Conservation (phyloP, 768 basidiomycete genomes). For the Psilocybe subaeruginosa region DNA sequence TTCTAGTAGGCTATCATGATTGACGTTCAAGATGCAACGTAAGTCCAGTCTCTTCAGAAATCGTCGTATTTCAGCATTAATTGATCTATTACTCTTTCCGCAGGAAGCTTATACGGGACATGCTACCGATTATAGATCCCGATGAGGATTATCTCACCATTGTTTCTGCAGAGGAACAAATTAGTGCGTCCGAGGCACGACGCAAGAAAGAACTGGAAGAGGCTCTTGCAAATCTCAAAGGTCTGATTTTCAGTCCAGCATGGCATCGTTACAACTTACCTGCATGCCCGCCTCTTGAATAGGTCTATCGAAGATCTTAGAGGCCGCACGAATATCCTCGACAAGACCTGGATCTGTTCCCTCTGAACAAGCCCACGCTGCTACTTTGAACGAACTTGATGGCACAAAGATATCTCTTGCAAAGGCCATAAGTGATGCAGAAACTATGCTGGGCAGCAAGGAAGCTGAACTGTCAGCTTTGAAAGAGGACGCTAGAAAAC, state of each 20-base stretch:
- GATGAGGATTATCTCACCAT: constrained; percentile 81
- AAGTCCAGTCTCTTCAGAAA: not conserved
- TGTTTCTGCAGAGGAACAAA: constrained; percentile 71
- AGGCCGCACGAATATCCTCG: constrained; percentile 72
- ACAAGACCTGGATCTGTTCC: constrained; percentile 72
- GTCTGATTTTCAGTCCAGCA: constrained; percentile 31
- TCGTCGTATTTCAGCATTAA: not conserved
- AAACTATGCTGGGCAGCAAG: constrained; percentile 63
- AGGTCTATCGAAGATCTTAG: constrained; percentile 69
- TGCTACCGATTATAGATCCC: constrained; percentile 75
- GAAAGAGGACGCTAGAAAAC: constrained; percentile 60
- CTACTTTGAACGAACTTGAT: constrained; percentile 68
- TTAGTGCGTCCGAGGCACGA: constrained; percentile 56
- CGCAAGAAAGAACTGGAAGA: constrained; percentile 73
- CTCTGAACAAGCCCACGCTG: constrained; percentile 62
- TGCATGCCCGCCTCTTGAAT: not conserved
- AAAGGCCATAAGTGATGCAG: constrained; percentile 76
- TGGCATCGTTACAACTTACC: not conserved
- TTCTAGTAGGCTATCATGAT: constrained; percentile 28
- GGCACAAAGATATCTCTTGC: constrained; percentile 61
- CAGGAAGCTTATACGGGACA: constrained; percentile 71
- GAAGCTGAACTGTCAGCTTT: constrained; percentile 72
- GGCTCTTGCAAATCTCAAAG: constrained; percentile 64
- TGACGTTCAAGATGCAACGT: constrained; percentile 53
- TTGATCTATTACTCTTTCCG: not conserved